phyloP scores from a whole-genome alignment of 1,284 basidiomycete species.

The Apiotrichum sp. region DNA sequence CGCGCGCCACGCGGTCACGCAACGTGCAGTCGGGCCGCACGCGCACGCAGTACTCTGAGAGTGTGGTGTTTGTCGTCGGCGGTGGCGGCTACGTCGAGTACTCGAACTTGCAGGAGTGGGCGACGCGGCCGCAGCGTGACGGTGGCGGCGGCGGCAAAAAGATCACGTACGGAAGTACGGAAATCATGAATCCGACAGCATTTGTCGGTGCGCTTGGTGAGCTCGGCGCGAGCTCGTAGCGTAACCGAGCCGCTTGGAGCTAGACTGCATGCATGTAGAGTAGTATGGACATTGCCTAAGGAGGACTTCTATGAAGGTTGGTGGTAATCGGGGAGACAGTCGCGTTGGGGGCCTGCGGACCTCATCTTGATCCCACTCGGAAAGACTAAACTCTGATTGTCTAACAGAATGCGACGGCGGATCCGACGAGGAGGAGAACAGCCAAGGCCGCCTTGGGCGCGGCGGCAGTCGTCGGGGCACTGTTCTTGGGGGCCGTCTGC shows the following conservation, averaged over 20 bases:
- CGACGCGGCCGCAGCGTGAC: conserved; percentile 53
- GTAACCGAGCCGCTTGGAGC: background rate
- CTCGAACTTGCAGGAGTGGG: conserved; percentile 91
- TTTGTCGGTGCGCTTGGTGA: conserved; percentile 57
- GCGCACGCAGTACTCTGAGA: conserved; percentile 66
- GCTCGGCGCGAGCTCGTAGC: conserved; percentile 24
- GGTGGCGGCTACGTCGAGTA: conserved; percentile 98
- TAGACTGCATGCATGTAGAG: conserved; percentile 14
- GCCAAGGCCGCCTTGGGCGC: no score
- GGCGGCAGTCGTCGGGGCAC: no score
- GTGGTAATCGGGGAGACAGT: no score
- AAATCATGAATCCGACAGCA: conserved; percentile 81
- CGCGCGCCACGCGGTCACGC: conserved; percentile 62
- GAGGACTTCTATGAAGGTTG: no score
- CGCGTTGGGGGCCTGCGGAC: no score
- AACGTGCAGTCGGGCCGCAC: conserved; percentile 48
- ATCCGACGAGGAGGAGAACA: no score
- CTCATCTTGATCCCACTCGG: no score
- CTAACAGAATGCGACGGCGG: no score
- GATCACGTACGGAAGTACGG: conserved; percentile 92
- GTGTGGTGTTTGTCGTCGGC: conserved; percentile 90
- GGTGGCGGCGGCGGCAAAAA: conserved; percentile 58
- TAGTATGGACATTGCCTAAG: background rate
- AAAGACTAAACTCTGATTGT: no score
- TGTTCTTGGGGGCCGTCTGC: no score